Base-by-base conservation (phyloP, 2,329 filamentous ascomycete species). In the Colletotrichum sp. region DNA sequence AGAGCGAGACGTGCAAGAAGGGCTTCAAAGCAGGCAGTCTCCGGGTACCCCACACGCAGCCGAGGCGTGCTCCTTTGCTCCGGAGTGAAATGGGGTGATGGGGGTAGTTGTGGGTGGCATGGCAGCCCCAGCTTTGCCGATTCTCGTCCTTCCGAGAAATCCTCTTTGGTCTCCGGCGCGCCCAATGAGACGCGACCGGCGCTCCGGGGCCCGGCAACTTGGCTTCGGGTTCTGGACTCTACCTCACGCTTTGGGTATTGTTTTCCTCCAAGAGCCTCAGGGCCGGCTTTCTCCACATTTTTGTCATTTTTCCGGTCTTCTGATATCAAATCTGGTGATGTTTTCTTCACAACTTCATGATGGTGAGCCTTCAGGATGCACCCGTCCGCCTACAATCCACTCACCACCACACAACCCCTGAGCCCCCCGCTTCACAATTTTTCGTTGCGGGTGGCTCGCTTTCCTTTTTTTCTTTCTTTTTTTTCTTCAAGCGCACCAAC, bases 111-210 rank as follows among this genome's bases (percentile, higher is more conserved):
- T 16, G n/a, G 44, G 61, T 73, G 30, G 36, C 34, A 75, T 39
- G 52, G 72, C 63, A 65, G 68, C 30, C 68, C 72, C 72, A 67
- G 59, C 60, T 65, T 34, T 61, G 55, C 72, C 70, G 76, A 55
- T 77, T 77, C 66, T 77, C 76, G 71, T 63, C 68, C 59, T 78
- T 72, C 77, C 75, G 75, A 75, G 63, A 75, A 71, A 74, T 77
- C 68, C 72, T 75, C 72, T 77, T 77, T 44, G 27, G 16, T 22
- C 44, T 36, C 48, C 57, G 60, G 57, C 44, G 27, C 64, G 48
- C 30, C 75, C 75, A 77, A 76, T 76, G 36, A 69, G 74, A 48
- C 67, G 44, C 66, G 32, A 27, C 71, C 66, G 32, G 70, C 48
- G 71, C 55, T 36, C 60, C 74, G 71, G 74, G 32, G 48, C 57